Percentiles rank a stretch among this genome's conserved stretches.
Evolutionary conservation across 768 basidiomycete species (phyloP).

Genomic region (Pulveroboletus sp.): DNA sequence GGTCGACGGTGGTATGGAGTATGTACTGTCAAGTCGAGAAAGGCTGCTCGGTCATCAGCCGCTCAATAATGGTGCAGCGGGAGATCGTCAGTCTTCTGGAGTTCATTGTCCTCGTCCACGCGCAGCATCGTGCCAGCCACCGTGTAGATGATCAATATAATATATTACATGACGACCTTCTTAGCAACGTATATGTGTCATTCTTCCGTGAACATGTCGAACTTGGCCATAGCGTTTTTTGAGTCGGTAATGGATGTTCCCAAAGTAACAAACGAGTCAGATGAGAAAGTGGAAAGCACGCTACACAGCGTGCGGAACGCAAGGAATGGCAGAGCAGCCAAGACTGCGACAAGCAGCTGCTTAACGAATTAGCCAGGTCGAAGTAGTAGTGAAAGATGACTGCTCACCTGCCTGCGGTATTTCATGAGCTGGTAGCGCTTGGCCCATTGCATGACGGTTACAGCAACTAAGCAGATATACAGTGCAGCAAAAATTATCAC

Average conservation of each 20-base stretch:
- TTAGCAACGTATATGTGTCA: conserved; percentile 58
- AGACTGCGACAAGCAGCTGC: conserved; percentile 54
- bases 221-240: conserved; percentile 39
- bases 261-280: no score
- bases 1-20: not conserved
- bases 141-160: conserved; percentile 42
- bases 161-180: conserved; percentile 57
- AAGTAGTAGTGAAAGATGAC: not conserved
- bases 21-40: not conserved
- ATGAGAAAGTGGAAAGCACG: conserved; percentile 54
- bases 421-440: conserved; percentile 36
- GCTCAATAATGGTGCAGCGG: conserved; percentile 34
- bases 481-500: conserved; percentile 31
- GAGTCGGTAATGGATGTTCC: conserved; percentile 22
- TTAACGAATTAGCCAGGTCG: conserved; percentile 6
- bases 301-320: conserved; percentile 45
- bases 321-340: conserved; percentile 55
- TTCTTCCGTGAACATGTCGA: conserved; percentile 52
- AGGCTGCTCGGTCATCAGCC: not conserved
- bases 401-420: conserved; percentile 33
- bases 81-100: conserved; percentile 23
- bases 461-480: conserved; percentile 42
- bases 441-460: conserved; percentile 48
- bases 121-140: conserved; percentile 26
- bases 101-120: conserved; percentile 30